Evolutionary conservation across 441 rosid species (phyloP).

Genomic region (Geranium incanum): DNA sequence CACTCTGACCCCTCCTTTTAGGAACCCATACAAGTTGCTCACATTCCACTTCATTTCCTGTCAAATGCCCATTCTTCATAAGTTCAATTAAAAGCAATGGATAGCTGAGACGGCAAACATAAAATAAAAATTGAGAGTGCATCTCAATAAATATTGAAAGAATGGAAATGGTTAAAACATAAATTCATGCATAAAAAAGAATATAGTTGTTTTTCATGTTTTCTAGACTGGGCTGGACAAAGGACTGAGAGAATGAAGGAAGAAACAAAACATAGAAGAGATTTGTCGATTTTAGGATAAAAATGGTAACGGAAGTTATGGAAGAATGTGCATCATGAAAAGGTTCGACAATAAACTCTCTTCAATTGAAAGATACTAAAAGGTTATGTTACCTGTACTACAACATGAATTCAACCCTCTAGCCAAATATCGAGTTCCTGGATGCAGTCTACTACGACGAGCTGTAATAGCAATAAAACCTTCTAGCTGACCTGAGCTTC

Average conservation of each 20-base stretch:
- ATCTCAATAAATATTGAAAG: constrained; percentile 14
- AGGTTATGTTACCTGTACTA: constrained; percentile 67
- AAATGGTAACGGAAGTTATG: no score
- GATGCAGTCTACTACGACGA: constrained; percentile 95
- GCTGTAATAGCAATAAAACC: constrained; percentile 87
- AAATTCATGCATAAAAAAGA: background rate
- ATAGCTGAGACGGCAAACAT: constrained; percentile 7
- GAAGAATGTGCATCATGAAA: background rate
- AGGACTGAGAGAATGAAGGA: background rate
- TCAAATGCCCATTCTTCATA: constrained; percentile 30
- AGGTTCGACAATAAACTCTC: constrained; percentile 7
- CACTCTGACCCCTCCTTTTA: constrained; percentile 60
- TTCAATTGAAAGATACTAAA: constrained; percentile 13
- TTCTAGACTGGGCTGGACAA: background rate
- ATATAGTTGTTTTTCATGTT: background rate
- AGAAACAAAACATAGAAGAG: background rate
- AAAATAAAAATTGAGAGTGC: background rate
- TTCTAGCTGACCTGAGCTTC: constrained; percentile 86
- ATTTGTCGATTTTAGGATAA: background rate
- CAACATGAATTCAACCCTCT: constrained; percentile 93
- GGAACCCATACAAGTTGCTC: constrained; percentile 97
- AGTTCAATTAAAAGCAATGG: constrained; percentile 21
- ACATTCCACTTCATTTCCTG: constrained; percentile 99
- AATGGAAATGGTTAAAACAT: constrained; percentile 3
- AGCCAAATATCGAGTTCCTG: constrained; percentile 98